Conservation (phyloP, 768 basidiomycete genomes). For the Podaxis carcinomalis region DNA sequence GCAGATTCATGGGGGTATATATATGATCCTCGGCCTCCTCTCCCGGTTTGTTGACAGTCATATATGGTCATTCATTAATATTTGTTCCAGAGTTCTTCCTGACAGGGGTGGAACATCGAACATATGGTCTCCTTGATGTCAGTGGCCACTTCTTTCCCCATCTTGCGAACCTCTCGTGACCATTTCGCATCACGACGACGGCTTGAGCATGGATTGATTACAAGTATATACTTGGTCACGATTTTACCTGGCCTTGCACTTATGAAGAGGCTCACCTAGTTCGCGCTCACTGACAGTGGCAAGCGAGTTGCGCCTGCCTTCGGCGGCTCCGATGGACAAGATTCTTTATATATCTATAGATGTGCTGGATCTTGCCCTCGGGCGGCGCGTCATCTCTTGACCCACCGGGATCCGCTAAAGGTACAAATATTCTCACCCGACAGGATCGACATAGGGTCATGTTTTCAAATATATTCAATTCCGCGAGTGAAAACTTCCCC, state of each 20-base stretch:
- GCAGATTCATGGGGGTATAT: too few species aligned
- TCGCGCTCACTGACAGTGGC: background rate
- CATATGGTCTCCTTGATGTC: background rate
- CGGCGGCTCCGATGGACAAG: background rate
- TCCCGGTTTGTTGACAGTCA: too few species aligned
- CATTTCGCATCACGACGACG: background rate
- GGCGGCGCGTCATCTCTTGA: too few species aligned
- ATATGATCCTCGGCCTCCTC: too few species aligned
- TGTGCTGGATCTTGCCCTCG: background rate
- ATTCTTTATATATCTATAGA: background rate
- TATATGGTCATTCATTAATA: too few species aligned
- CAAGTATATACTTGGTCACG: background rate
- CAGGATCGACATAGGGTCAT: background rate
- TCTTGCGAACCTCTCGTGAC: background rate
- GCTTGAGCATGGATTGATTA: background rate
- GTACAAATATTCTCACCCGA: background rate
- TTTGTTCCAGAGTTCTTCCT: too few species aligned
- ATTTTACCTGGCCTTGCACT: background rate
- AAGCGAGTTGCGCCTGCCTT: background rate
- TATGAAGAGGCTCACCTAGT: background rate
- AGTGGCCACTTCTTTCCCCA: constrained; percentile 3
- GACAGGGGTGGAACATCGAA: background rate
- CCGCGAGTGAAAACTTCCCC: background rate
- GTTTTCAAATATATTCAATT: background rate
- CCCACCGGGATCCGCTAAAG: too few species aligned